Percentiles rank a stretch among this genome's conserved stretches.
Evolutionary conservation across 176 grass and related monocot species (phyloP).

Genomic region (Phoenix dactylifera): DNA sequence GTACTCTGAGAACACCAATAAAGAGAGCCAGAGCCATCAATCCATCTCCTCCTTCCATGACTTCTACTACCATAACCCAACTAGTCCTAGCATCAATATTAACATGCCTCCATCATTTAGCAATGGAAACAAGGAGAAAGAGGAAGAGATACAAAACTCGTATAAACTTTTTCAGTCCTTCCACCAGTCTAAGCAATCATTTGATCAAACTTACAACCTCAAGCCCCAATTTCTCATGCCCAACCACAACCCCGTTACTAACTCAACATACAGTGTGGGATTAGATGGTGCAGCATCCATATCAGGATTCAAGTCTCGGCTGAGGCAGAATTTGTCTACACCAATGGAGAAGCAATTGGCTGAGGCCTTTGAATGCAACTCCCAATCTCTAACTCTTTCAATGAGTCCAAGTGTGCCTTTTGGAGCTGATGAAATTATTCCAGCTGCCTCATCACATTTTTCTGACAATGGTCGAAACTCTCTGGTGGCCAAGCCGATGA

Average conservation of each 20-base stretch:
- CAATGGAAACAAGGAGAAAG: neutral
- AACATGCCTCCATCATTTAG: conserved; percentile 39
- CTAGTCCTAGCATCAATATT: conserved; percentile 49
- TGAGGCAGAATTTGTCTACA: conserved; percentile 49
- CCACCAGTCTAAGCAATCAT: neutral
- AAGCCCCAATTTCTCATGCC: neutral
- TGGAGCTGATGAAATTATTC: neutral
- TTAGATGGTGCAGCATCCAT: conserved; percentile 55
- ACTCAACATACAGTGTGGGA: conserved; percentile 30
- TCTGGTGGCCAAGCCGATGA: conserved; percentile 2
- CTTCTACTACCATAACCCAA: conserved; percentile 28
- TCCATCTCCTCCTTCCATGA: conserved; percentile 14
- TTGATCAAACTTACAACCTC: conserved; percentile 1
- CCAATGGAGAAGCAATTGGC: conserved; percentile 20
- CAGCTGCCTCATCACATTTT: neutral
- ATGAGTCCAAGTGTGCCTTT: conserved; percentile 11
- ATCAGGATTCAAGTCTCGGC: conserved; percentile 89
- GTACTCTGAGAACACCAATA: conserved; percentile 25
- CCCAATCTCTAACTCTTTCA: conserved; percentile 31
- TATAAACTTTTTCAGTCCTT: conserved; percentile 7
- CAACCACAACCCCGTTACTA: neutral
- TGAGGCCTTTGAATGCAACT: conserved; percentile 1
- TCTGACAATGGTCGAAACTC: neutral
- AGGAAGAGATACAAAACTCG: neutral
- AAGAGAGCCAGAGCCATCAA: conserved; percentile 15